Conservation (phyloP, 2,329 filamentous ascomycete species). For the Neofusicoccum laricinum region DNA sequence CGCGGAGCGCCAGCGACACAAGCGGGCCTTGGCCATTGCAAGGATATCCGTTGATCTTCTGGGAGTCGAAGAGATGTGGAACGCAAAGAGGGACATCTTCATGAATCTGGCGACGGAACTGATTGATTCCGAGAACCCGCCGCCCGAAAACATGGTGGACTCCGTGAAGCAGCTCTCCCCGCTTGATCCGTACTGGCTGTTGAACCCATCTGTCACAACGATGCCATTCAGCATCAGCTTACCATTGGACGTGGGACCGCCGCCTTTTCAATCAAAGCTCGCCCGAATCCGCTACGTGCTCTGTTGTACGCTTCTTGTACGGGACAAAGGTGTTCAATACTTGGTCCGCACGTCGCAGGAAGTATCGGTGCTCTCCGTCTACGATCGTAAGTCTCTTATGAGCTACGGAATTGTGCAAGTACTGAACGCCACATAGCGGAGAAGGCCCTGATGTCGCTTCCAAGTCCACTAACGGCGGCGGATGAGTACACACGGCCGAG, state of each 20-base stretch:
- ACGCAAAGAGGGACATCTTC: conserved; percentile 47
- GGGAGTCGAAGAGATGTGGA: conserved; percentile 51
- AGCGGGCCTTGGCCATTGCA: conserved; percentile 45
- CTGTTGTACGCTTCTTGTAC: conserved; percentile 46
- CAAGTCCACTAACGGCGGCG: conserved; percentile 50
- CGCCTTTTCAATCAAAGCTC: conserved; percentile 52
- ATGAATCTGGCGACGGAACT: conserved; percentile 52
- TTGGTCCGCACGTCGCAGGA: conserved; percentile 51
- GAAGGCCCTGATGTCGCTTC: conserved; percentile 52
- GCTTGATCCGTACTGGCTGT: conserved; percentile 47
- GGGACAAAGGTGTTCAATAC: conserved; percentile 47
- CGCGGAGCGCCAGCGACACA: conserved; percentile 42
- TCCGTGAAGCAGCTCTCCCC: conserved; percentile 37
- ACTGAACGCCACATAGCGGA: conserved; percentile 38
- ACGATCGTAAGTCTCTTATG: conserved; percentile 45
- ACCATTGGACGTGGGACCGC: conserved; percentile 53
- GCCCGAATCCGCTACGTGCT: conserved; percentile 52
- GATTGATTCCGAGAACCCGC: conserved; percentile 49
- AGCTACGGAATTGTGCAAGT: background rate
- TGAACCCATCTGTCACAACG: conserved; percentile 46
- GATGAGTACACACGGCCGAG: conserved; percentile 46
- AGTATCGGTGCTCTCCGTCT: conserved; percentile 51
- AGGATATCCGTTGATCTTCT: conserved; percentile 52
- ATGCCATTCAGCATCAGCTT: conserved; percentile 53
- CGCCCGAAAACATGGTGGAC: conserved; percentile 50